phyloP scores from a whole-genome alignment of 2,329 filamentous ascomycete genomes.

The Pseudogymnoascus sp. region DNA sequence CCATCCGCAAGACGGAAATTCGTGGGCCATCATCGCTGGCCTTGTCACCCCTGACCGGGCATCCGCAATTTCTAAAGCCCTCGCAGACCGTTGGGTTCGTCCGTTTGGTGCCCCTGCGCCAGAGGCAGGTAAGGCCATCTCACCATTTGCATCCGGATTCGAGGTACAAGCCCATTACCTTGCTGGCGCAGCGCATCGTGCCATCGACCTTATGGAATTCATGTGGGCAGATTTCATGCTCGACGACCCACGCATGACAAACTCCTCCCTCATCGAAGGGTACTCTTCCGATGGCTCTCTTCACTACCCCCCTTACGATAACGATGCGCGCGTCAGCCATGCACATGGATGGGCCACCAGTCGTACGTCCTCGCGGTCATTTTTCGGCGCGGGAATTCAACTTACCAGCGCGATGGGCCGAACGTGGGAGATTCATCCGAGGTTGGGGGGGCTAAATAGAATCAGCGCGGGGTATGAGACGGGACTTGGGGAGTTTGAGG shows the following conservation, averaged over 20 bases:
- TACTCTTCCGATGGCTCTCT: slow-evolving; percentile 33
- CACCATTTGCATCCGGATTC: slow-evolving; percentile 42
- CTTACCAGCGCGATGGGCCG: slow-evolving; percentile 23
- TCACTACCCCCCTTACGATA: slow-evolving; percentile 31
- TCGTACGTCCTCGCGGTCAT: slow-evolving; percentile 30
- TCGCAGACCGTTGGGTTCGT: slow-evolving; percentile 20
- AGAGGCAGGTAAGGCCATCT: slow-evolving; percentile 41
- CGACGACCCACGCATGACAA: slow-evolving; percentile 34
- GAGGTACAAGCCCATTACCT: slow-evolving; percentile 40
- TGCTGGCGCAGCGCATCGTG: slow-evolving; percentile 34
- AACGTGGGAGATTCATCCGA: slow-evolving; percentile 26
- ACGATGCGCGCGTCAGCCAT: slow-evolving; percentile 29
- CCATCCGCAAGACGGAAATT: slow-evolving; percentile 55
- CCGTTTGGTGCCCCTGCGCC: slow-evolving; percentile 37
- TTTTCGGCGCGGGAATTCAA: slow-evolving; percentile 28
- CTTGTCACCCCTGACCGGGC: slow-evolving; percentile 39
- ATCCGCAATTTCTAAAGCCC: slow-evolving; percentile 28
- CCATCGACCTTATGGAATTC: slow-evolving; percentile 38
- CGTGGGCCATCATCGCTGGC: slow-evolving; percentile 40
- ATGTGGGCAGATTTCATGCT: slow-evolving; percentile 50
- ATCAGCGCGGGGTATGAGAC: slow-evolving; percentile 35
- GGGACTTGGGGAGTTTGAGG: slow-evolving; percentile 31
- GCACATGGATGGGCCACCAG: slow-evolving; percentile 34
- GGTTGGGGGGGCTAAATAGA: slow-evolving; percentile 29
- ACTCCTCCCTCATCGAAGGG: slow-evolving; percentile 37